Evolutionary conservation across 805 yeast genomes (phyloP).

Genomic region (Clavispora fructus): DNA sequence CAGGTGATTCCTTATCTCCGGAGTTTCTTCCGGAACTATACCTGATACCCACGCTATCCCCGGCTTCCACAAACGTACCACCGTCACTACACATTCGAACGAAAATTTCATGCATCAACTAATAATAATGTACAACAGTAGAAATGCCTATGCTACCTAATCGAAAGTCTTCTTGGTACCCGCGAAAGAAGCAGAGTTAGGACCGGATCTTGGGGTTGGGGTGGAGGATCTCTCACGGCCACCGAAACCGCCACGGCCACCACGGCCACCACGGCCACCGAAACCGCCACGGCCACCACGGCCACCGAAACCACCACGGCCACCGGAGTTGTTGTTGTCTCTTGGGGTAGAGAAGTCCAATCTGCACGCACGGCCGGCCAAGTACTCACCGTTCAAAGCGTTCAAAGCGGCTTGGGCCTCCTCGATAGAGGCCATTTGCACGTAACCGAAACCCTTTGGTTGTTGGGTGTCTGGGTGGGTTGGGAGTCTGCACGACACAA

Average conservation of each 20-base stretch:
- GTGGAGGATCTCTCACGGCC: slow-evolving; percentile 38
- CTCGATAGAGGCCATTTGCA: slow-evolving; percentile 80
- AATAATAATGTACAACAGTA: slow-evolving; percentile 4
- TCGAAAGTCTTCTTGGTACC: slow-evolving; percentile 84
- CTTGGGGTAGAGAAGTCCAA: slow-evolving; percentile 93
- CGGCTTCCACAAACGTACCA: too few species aligned
- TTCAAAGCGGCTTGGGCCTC: slow-evolving; percentile 88
- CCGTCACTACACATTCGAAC: too few species aligned
- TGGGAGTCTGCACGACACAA: slow-evolving; percentile 89
- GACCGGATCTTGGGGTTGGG: slow-evolving; percentile 63
- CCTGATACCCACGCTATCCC: too few species aligned
- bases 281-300: slow-evolving; percentile 20
- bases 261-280: slow-evolving; percentile 20
- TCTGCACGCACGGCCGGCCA: slow-evolving; percentile 91
- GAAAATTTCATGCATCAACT: not conserved
- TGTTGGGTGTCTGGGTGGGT: slow-evolving; percentile 98
- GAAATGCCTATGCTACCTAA: slow-evolving; percentile 26
- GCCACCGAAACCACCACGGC: slow-evolving; percentile 36
- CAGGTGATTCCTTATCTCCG: too few species aligned
- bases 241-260: slow-evolving; percentile 27
- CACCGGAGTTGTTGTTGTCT: slow-evolving; percentile 34
- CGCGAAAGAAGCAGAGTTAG: slow-evolving; percentile 64
- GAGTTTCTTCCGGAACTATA: too few species aligned
- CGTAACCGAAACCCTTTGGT: slow-evolving; percentile 98
- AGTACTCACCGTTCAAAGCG: slow-evolving; percentile 80